Base-by-base conservation (phyloP, 441 rosid genomes). In the Viola pubescens region DNA sequence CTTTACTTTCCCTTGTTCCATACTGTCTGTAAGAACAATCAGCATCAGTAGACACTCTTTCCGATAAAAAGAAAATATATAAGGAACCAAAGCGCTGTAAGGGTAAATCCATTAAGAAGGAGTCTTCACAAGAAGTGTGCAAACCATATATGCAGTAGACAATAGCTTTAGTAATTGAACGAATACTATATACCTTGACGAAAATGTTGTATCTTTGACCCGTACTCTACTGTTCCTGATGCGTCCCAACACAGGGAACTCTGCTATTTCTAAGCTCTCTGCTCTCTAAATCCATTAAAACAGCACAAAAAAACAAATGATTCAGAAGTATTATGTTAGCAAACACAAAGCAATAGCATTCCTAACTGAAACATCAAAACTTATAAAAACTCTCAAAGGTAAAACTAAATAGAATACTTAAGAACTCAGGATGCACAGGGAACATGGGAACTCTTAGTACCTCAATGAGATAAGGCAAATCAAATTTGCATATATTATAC, bases 401-500 rank as follows among this genome's bases (percentile, higher is more conserved):
- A 14, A 40, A 6, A 59, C 41, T 54, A n/a, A 10, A n/a, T 34
- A 14, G 16, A 40, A 0, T 34, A 41, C 49, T 11, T 13, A 37
- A 62, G 38, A 26, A 26, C 34, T 26, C 34, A 26, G 26, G 66
- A 48, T 58, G 54, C 38, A 50, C 11, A 42, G 64, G 50, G 11
- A 49, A 52, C 9, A 49, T 10, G 56, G 16, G 51, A 70, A 43
- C 62, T 70, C 67, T 48, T 61, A 60, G 68, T 82, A 94, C 98
- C 97, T 94, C 96, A 39, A 94, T 85, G 64, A 94, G 89, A 77
- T 94, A 94, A 34, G 99, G 99, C 80, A 94, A 74, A 76, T 94
- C 99, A 67, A 94, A 94, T 69, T 90, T 94, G 91, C 99, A 94
- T 71, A 94, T 94, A 73, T 94, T 94, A 65, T 90, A 94, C 58